Evolutionary conservation across 2,329 filamentous ascomycete genomes (phyloP), one percentile per base, ranked within the genome.

Genomic region (Cercospora sojina): DNA sequence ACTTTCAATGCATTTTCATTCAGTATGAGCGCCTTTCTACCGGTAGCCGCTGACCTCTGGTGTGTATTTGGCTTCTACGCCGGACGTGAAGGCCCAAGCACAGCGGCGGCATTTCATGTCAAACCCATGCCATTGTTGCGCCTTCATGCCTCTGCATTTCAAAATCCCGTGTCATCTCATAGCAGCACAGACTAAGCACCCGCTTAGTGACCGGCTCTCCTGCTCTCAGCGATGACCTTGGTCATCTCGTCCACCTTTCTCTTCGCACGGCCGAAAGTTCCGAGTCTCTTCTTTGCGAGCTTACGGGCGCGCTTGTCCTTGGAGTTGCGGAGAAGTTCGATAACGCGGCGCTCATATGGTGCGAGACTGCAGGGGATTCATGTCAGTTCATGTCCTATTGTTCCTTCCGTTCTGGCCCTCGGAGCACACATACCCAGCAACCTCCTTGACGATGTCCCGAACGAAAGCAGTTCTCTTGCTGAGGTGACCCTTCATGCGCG

Each of bases 221-320:
- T 93, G 81, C 93, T 90, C 87, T 98, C 95, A 79, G 94, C 92
- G 81, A 99, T 99, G 84, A 99, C 91, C 79, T 92, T 89, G 86
- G 93, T 92, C 86, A 99, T 92, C 87, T 98, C 94, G 82, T 99
- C 95, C 77, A 99, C 95, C 94, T 99, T 99, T 83, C 88, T 90
- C 94, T 99, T 99, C 80, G 94, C 94, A 83, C 95, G 94, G 80
- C 92, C 91, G 84, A 98, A 98, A 78, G 95, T 98, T 82, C 95
- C 95, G 87, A 99, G 93, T 84, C 94, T 90, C 91, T 96, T 97
- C 93, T 98, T 98, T 79, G 94, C 94, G 80, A 97, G 91, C 90
- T 97, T 97, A 78, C 94, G 89, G 79, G 94, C 94, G 84, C 94
- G 92, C 92, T 98, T 98, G 86, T 99, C 95, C 87, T 96, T 96